Evolutionary conservation across 75 land plant genomes (phyloP).

Genomic region (Cunninghamia lanceolata): DNA sequence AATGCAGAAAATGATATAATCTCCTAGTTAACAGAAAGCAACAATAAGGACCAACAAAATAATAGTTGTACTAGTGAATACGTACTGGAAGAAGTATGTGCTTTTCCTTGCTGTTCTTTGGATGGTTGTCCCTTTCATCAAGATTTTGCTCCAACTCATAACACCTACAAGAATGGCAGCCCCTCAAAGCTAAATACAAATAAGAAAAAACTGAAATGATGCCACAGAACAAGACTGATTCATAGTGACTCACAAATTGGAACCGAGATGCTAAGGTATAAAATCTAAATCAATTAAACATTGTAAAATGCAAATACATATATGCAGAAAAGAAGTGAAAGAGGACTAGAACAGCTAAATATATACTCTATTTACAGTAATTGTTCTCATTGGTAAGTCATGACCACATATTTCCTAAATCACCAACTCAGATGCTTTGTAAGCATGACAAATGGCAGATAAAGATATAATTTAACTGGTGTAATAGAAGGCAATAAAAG

Average conservation of each 20-base stretch:
- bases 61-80: not conserved
- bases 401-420: not conserved
- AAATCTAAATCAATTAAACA: not conserved
- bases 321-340: not conserved
- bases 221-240: not conserved
- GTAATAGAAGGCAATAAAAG: not conserved
- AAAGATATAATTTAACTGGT: not conserved
- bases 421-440: not conserved
- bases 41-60: not conserved
- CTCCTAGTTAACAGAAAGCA: not conserved
- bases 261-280: not conserved
- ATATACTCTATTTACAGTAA: not conserved
- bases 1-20: not conserved
- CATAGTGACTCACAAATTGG: not conserved
- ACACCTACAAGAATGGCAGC: slow-evolving; percentile 50
- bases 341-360: not conserved
- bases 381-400: not conserved
- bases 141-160: slow-evolving; percentile 77
- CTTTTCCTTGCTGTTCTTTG: slow-evolving; percentile 59
- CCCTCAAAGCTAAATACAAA: not conserved
- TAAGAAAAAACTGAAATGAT: not conserved
- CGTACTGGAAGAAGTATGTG: slow-evolving; percentile 57
- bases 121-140: slow-evolving; percentile 93
- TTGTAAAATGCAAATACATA: not conserved
- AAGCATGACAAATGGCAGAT: not conserved